These are phyloP conservation scores for Nelumbo lutea DNA, from an alignment of 164 flowering plant genomes.

Conservation along the genomic window DNA sequence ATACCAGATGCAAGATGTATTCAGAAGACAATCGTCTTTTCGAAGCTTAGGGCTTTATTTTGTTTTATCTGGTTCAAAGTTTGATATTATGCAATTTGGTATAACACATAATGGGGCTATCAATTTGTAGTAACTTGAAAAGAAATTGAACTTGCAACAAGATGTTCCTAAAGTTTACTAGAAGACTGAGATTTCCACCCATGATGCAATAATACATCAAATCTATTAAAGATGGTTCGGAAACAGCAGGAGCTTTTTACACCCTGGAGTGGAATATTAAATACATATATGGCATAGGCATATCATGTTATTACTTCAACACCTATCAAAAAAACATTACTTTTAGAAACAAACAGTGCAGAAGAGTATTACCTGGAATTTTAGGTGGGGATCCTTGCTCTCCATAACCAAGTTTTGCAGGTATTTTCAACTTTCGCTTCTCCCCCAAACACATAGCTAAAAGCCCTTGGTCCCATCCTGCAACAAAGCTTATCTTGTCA, in stretches of 20 bases:
- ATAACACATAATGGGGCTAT: background rate
- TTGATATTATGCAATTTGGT: background rate
- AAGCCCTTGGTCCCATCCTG: slow-evolving; percentile 99
- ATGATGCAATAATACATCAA: too few species aligned
- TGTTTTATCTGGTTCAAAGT: background rate
- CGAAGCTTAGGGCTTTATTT: background rate
- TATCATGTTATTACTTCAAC: too few species aligned
- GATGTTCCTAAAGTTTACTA: too few species aligned
- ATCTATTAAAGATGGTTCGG: too few species aligned
- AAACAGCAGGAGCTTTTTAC: too few species aligned
- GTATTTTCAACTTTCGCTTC: slow-evolving; percentile 90
- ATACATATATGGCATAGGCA: too few species aligned
- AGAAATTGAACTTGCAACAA: too few species aligned
- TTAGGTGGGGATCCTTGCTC: slow-evolving; percentile 93
- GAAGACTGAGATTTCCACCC: too few species aligned
- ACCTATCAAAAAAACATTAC: too few species aligned
- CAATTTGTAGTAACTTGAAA: too few species aligned
- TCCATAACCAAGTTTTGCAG: slow-evolving; percentile 93
- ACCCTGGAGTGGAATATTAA: too few species aligned
- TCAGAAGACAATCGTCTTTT: background rate
- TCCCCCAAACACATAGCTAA: slow-evolving; percentile 87
- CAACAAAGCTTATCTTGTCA: slow-evolving; percentile 5
- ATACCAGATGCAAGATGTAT: background rate
- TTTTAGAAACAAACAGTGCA: background rate
- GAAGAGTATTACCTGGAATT: slow-evolving; percentile 67